Base-by-base conservation (phyloP, 371 early-diverging fungal genomes). In the Mucor irregularis region DNA sequence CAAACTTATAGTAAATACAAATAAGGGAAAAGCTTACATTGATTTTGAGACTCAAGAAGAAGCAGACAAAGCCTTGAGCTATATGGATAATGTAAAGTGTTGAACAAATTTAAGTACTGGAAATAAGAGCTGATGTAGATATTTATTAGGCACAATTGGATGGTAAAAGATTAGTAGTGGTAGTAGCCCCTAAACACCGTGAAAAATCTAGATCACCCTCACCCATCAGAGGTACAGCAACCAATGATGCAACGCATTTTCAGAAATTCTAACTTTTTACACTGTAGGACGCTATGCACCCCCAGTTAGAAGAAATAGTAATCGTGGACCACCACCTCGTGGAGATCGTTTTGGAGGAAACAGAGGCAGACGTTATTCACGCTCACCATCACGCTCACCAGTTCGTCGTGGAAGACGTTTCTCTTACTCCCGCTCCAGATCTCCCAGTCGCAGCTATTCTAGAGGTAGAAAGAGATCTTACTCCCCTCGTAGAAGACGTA, bases 21-120 rank as follows among this genome's bases (percentile, higher is more conserved):
- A 85, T 49, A 62, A 71, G 34, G 85, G 83, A 37, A 74, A 64
- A 25, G 83, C 83, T 21, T 76, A 76, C 54, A 60, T 85, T 50
- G 82, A 85, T 54, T 85, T 64, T 53, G 82, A 73, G 50, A 80
- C 73, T 0, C 72, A 73, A 14, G 79, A 80, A 47, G 82, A 80
- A 7, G 81, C 82, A 7, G 66, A 75, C 24, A 61, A 70, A 53
- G 83, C 82, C n/a, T 61, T 85, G 13, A 74, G 73, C 19, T 74
- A 69, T 31, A 82, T 82, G 83, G 74, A 82, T 49, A 76, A 74
- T 38, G 80, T 74, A 76, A 64, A 39, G 17, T 19, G 63, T 43
- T 8, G 29, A 51, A 26, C 4, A 17, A 2, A 17, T 38, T 38
- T 0, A n/a, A 9, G n/a, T n/a, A n/a, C 9, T 5, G 1, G 24